These are phyloP conservation scores for Leccinum olivaceopallidum DNA, from an alignment of 768 basidiomycete species.

Conservation along the genomic window DNA sequence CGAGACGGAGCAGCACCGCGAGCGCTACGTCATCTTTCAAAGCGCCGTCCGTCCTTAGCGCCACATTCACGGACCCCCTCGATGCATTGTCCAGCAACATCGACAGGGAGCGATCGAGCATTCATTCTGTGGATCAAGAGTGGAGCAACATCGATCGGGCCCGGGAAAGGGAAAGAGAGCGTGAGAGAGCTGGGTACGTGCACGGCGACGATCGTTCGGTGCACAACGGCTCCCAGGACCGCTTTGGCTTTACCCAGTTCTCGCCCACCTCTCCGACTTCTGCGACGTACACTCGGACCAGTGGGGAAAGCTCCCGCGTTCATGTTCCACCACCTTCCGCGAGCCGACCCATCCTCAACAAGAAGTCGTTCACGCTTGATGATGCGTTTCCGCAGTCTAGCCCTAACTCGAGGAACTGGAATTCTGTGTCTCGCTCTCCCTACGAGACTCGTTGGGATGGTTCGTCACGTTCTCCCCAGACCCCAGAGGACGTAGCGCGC, in stretches of 20 bases:
- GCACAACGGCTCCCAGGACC: conserved; percentile 16
- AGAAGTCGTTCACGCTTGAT: conserved; percentile 30
- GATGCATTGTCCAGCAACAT: conserved; percentile 18
- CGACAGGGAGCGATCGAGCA: conserved; percentile 30
- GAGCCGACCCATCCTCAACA: conserved; percentile 33
- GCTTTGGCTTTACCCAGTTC: conserved; percentile 12
- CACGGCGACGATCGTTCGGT: conserved; percentile 27
- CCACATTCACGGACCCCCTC: conserved; percentile 35
- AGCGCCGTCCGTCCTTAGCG: conserved; percentile 40
- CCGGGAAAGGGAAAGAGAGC: conserved; percentile 25
- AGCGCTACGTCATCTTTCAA: conserved; percentile 52
- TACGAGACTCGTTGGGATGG: conserved; percentile 32
- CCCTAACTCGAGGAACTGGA: conserved; percentile 26
- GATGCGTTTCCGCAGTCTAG: conserved; percentile 25
- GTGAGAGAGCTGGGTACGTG: conserved; percentile 18
- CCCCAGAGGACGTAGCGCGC: conserved; percentile 28
- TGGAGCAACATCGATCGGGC: conserved; percentile 30
- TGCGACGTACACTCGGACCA: conserved; percentile 11
- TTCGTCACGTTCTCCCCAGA: conserved; percentile 31
- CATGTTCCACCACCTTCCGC: conserved; percentile 29
- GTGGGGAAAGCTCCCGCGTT: conserved; percentile 14
- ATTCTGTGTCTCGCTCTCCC: conserved; percentile 21
- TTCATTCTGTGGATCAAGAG: conserved; percentile 29
- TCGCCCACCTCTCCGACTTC: conserved; percentile 19
- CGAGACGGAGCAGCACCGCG: conserved; percentile 48